Evolutionary conservation across 106 monocot species (phyloP), one percentile per base, ranked within the genome.

Genomic region (Dendrobium huoshanense): DNA sequence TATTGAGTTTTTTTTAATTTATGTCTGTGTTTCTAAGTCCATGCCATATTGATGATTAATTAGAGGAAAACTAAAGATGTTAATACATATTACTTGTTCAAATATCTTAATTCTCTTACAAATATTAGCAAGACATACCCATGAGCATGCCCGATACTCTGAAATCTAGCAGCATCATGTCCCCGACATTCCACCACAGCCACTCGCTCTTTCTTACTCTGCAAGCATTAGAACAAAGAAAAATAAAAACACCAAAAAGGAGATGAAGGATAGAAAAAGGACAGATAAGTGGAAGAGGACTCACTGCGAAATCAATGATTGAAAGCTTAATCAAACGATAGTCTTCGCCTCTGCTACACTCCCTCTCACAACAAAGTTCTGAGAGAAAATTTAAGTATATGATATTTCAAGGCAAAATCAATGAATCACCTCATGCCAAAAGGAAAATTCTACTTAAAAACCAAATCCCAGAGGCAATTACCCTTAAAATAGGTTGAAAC

Each of bases 281-380:
- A 70, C 64, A 20, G 11, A 29, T 42, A 48, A 41, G 10, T 83
- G 17, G 44, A 25, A 22, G n/a, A 31, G 1, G 7, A 75, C 87
- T 90, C 89, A 97, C 96, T 79, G 86, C 67, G 82, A 90, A 97
- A 78, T 97, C 96, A 29, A 88, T 90, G 76, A 97, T 90, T 19
- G 94, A 86, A 59, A 97, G 90, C 90, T 97, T 94, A 42, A 97
- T 92, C 77, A 97, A 89, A 55, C 94, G 94, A 73, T 92, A 92
- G 83, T 96, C 96, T 86, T 97, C 96, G 58, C 96, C 96, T 78
- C 90, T 88, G 79, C 96, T 97, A 85, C 96, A 97, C 77, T 97
- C 96, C 84, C 92, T 92, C 54, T 97, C 92, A 79, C 96, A 97
- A 59, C 85, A 82, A 76, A 97, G 37, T 84, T 94, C 96, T 96